Conservation (phyloP, 352 stramenopile species). For the Peronospora belbahrii region DNA sequence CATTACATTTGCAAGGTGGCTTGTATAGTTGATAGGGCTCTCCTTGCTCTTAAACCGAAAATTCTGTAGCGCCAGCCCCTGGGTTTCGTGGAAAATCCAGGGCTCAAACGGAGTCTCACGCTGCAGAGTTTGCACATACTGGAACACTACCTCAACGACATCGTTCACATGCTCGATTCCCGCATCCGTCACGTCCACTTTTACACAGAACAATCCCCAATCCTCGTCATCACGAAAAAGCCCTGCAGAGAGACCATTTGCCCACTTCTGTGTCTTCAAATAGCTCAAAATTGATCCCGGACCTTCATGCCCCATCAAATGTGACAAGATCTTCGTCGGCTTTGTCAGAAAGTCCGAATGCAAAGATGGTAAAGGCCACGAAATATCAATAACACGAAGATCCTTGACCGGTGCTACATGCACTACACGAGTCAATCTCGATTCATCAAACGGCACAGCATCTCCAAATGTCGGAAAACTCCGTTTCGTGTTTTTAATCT, state of each 20-base stretch:
- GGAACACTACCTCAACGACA: slow-evolving; percentile 52
- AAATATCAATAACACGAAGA: slow-evolving; percentile 59
- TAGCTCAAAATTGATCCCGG: slow-evolving; percentile 88
- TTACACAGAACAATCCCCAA: slow-evolving; percentile 58
- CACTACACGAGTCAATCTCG: slow-evolving; percentile 32
- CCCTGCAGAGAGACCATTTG: slow-evolving; percentile 55
- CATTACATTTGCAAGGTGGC: slow-evolving; percentile 57
- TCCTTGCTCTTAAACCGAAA: slow-evolving; percentile 81
- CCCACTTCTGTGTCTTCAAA: slow-evolving; percentile 80
- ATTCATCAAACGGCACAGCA: slow-evolving; percentile 44
- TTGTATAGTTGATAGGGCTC: slow-evolving; percentile 61
- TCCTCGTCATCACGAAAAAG: slow-evolving; percentile 67
- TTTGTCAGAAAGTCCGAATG: slow-evolving; percentile 57
- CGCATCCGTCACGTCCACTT: slow-evolving; percentile 58
- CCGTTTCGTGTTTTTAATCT: slow-evolving; percentile 67
- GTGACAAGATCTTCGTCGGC: slow-evolving; percentile 80
- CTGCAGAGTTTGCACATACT: slow-evolving; percentile 58
- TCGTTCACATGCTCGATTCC: slow-evolving; percentile 57
- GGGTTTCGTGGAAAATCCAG: slow-evolving; percentile 68
- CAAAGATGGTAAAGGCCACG: slow-evolving; percentile 57
- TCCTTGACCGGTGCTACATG: slow-evolving; percentile 66
- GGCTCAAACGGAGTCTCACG: slow-evolving; percentile 29
- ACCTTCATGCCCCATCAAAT: slow-evolving; percentile 92
- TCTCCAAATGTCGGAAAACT: slow-evolving; percentile 45
- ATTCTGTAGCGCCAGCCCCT: slow-evolving; percentile 45